A percentile compares a stretch with the other conserved stretches of the same genome.
These are phyloP conservation scores for Exophiala sp. DNA, from an alignment of 2,329 filamentous ascomycete genomes.

Conservation along the genomic window DNA sequence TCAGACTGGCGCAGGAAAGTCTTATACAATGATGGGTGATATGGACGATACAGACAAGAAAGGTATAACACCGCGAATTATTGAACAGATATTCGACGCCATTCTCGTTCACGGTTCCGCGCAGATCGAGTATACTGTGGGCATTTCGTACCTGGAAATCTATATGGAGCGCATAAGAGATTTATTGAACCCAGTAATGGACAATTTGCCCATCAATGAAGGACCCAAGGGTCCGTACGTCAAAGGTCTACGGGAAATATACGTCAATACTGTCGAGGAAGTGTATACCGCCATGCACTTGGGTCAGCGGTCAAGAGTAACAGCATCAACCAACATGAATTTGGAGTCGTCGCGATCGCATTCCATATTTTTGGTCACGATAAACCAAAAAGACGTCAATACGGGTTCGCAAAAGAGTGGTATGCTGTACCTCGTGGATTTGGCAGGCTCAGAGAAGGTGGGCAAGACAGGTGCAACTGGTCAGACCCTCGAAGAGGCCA, in stretches of 20 bases:
- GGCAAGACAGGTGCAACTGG: slow-evolving; percentile 97
- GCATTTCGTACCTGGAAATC: slow-evolving; percentile 99
- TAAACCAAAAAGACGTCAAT: slow-evolving; percentile 96
- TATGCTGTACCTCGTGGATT: slow-evolving; percentile 93
- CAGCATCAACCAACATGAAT: slow-evolving; percentile 98
- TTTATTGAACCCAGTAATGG: slow-evolving; percentile 85
- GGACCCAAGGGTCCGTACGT: slow-evolving; percentile 97
- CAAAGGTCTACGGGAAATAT: slow-evolving; percentile 89
- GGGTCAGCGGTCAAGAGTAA: slow-evolving; percentile 83
- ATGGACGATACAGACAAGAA: slow-evolving; percentile 85
- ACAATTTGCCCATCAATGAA: slow-evolving; percentile 96
- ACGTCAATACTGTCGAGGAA: slow-evolving; percentile 91
- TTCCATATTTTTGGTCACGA: slow-evolving; percentile 95
- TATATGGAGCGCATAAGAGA: slow-evolving; percentile 99
- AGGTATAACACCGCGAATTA: slow-evolving; percentile 94
- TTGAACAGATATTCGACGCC: slow-evolving; percentile 95
- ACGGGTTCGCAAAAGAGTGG: slow-evolving; percentile 94
- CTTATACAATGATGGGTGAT: slow-evolving; percentile 98
- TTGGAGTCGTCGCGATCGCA: slow-evolving; percentile 96
- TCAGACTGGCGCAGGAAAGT: slow-evolving; percentile 97
- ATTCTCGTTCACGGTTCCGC: slow-evolving; percentile 79
- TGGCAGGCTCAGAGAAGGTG: slow-evolving; percentile 97
- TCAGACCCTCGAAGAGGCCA: slow-evolving; percentile 94
- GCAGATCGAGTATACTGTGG: slow-evolving; percentile 97
- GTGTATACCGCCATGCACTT: slow-evolving; percentile 96